phyloP scores from a whole-genome alignment of 2,329 filamentous ascomycete species.

The Tolypocladium tundrense region DNA sequence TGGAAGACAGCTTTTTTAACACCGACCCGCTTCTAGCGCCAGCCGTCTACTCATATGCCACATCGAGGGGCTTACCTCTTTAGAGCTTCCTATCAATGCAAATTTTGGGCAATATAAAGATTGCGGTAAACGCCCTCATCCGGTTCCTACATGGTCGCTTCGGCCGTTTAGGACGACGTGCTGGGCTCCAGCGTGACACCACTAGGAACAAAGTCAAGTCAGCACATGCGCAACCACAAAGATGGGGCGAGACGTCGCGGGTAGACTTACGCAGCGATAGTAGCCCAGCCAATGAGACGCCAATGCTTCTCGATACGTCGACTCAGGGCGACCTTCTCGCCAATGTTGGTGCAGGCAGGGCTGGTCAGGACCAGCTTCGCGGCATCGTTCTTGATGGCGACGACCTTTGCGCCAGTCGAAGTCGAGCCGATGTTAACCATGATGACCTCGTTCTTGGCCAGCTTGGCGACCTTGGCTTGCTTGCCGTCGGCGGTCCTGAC shows the following conservation, averaged over 20 bases:
- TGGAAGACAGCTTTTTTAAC: neutral
- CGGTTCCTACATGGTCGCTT: neutral
- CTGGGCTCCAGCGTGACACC: constrained; percentile 45
- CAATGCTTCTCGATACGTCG: constrained; percentile 99
- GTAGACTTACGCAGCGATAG: constrained; percentile 56
- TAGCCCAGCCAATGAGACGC: constrained; percentile 88
- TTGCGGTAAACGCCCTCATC: neutral
- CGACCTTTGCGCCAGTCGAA: constrained; percentile 92
- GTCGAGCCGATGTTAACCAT: constrained; percentile 99
- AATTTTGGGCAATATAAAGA: neutral
- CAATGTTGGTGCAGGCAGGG: constrained; percentile 92
- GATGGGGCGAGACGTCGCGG: neutral
- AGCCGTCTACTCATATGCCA: neutral
- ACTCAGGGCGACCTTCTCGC: constrained; percentile 94
- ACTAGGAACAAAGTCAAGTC: constrained; percentile 18
- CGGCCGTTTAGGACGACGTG: constrained; percentile 26
- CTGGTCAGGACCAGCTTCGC: constrained; percentile 89
- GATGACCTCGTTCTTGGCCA: constrained; percentile 96
- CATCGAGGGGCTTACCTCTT: neutral
- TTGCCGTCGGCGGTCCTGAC: constrained; percentile 97
- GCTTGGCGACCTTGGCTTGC: constrained; percentile 97
- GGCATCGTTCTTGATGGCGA: constrained; percentile 94
- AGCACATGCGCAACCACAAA: neutral
- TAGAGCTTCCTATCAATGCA: neutral
- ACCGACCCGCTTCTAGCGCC: constrained; percentile 1